These are phyloP conservation scores for Pseudisothecium myosuroides DNA, from an alignment of 225 moss, liverwort and hornwort species.

Conservation along the genomic window DNA sequence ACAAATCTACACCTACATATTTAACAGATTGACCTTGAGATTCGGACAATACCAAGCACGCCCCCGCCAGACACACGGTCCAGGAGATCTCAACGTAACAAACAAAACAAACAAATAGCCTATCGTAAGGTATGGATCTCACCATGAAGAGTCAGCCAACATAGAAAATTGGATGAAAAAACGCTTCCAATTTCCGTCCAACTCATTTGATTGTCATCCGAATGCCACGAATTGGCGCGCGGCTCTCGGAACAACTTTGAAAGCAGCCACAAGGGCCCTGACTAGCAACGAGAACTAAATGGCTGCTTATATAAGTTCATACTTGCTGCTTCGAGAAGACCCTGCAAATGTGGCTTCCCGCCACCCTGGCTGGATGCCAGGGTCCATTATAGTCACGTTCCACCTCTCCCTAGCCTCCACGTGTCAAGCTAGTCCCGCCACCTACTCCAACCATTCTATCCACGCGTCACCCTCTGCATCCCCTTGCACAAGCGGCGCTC, in stretches of 20 bases:
- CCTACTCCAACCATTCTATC: accelerated
- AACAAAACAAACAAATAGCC: no score
- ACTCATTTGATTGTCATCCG: neutral
- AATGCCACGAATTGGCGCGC: neutral
- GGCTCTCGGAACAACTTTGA: neutral
- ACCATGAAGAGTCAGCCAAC: neutral
- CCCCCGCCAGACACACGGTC: no score
- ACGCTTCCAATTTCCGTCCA: no score
- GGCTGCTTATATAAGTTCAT: neutral
- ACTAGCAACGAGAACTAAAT: neutral
- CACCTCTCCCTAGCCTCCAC: neutral
- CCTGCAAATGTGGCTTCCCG: neutral
- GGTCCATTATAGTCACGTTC: neutral
- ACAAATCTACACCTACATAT: no score
- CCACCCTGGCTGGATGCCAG: neutral
- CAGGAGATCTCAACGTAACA: no score
- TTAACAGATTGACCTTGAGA: no score
- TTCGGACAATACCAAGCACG: no score
- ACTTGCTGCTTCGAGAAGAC: neutral
- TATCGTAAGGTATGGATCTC: no score
- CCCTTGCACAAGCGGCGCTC: neutral
- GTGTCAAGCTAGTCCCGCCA: neutral
- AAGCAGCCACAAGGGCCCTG: neutral
- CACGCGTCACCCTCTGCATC: neutral
- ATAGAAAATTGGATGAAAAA: neutral